Conservation (phyloP, 164 flowering plant genomes). For the Piper betle region DNA sequence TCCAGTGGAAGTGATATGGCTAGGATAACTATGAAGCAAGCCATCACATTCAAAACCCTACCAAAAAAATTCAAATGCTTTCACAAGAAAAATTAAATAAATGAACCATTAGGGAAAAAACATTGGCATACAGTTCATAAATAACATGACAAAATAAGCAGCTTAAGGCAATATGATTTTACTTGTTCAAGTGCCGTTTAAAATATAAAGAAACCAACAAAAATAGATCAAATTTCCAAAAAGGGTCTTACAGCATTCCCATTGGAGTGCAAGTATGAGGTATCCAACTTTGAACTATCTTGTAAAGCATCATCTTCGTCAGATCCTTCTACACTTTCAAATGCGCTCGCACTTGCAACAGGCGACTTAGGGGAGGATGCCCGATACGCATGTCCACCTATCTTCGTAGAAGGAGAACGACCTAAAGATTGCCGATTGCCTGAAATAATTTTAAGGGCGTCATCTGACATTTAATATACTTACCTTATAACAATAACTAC, state of each 20-base stretch:
- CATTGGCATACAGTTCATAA: neutral
- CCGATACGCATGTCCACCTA: constrained; percentile 41
- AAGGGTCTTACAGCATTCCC: constrained; percentile 49
- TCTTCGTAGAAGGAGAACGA: constrained; percentile 28
- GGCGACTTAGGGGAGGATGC: constrained; percentile 94
- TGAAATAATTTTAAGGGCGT: constrained; percentile 10
- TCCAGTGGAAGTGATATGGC: constrained; percentile 35
- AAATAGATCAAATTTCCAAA: neutral
- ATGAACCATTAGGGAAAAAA: too few species aligned
- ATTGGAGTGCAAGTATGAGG: constrained; percentile 46
- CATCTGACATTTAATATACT: neutral
- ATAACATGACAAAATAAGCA: too few species aligned
- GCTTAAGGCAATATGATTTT: too few species aligned
- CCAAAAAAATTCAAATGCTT: neutral
- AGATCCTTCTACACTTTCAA: constrained; percentile 84
- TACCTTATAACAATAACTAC: neutral
- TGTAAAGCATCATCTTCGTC: constrained; percentile 80
- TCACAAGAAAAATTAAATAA: too few species aligned
- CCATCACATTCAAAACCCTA: constrained; percentile 35
- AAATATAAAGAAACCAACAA: too few species aligned
- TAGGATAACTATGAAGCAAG: constrained; percentile 28
- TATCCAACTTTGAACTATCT: constrained; percentile 40
- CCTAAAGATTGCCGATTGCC: constrained; percentile 28
- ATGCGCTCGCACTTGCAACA: constrained; percentile 86
- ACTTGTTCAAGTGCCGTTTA: too few species aligned